phyloP scores from a whole-genome alignment of 2,329 filamentous ascomycete species.

The Alternaria infectoria region DNA sequence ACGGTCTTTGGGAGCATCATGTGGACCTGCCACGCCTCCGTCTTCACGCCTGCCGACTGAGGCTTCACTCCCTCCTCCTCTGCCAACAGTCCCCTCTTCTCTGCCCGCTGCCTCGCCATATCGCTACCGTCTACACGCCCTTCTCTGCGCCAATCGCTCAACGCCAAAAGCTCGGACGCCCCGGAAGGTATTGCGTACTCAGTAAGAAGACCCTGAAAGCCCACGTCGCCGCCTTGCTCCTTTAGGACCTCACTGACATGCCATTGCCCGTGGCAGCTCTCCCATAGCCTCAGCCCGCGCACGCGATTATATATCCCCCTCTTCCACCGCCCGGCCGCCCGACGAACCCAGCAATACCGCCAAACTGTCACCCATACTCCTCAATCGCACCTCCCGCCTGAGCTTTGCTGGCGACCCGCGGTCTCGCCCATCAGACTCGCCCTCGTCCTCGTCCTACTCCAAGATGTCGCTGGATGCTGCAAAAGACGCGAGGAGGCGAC shows the following conservation, averaged over 20 bases:
- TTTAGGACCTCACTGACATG: conserved; percentile 5
- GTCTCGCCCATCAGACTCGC: conserved; percentile 44
- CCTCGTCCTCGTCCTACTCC: conserved; percentile 23
- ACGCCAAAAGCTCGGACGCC: conserved; percentile 31
- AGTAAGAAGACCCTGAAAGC: conserved; percentile 40
- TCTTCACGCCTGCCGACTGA: conserved; percentile 12
- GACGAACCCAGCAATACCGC: conserved; percentile 68
- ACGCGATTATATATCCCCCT: conserved; percentile 4
- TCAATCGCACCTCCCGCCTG: conserved; percentile 77
- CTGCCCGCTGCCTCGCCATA: not conserved
- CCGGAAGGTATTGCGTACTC: conserved; percentile 38
- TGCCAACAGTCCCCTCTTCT: not conserved
- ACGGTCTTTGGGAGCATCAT: conserved; percentile 20
- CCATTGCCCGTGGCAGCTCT: not conserved
- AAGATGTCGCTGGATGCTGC: conserved; percentile 46
- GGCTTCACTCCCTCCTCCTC: conserved; percentile 5
- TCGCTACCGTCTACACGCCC: not conserved
- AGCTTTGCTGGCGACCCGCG: conserved; percentile 85
- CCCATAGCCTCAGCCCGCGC: not conserved
- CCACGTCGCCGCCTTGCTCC: conserved; percentile 12
- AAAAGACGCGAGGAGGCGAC: conserved; percentile 78
- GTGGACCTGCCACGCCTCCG: conserved; percentile 20
- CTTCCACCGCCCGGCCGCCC: conserved; percentile 2
- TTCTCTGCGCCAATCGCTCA: conserved; percentile 5
- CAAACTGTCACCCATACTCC: conserved; percentile 94